Percentiles rank a stretch among this genome's conserved stretches.
Conservation (phyloP, 2,329 filamentous ascomycete species). For the Fusarium sterilihyphosum region DNA sequence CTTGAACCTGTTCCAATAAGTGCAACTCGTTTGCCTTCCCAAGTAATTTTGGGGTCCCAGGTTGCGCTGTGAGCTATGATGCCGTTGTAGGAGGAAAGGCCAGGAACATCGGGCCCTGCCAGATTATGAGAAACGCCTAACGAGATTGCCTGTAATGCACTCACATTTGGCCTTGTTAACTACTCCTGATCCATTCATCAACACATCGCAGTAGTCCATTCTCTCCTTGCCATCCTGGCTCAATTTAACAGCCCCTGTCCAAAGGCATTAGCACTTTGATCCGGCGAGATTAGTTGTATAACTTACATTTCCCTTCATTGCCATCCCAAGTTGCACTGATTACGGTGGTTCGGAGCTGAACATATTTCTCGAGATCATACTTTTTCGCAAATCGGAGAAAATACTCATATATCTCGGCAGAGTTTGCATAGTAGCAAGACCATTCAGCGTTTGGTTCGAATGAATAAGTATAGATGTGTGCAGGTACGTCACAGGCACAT, state of each 20-base stretch:
- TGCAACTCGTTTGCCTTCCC: background rate
- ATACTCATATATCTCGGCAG: background rate
- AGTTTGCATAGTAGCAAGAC: background rate
- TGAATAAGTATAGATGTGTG: background rate
- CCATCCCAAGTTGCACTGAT: background rate
- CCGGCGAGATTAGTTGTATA: too few relatives aligned
- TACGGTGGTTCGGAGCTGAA: background rate
- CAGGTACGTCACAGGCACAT: background rate
- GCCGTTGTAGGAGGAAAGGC: background rate
- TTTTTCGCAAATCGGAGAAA: background rate
- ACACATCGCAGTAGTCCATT: background rate
- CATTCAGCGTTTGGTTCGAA: background rate
- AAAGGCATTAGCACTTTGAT: background rate
- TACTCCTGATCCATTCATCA: background rate
- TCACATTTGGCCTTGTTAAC: background rate
- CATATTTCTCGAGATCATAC: background rate
- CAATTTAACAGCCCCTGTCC: background rate
- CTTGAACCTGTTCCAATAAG: background rate
- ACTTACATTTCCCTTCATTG: background rate
- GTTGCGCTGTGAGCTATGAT: background rate
- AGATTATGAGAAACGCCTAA: background rate
- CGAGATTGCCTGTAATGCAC: background rate
- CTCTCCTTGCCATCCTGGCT: background rate
- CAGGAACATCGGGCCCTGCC: background rate
- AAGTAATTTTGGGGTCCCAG: background rate